Base-by-base conservation (phyloP, 805 yeast species). In the Candida qinlingensis region DNA sequence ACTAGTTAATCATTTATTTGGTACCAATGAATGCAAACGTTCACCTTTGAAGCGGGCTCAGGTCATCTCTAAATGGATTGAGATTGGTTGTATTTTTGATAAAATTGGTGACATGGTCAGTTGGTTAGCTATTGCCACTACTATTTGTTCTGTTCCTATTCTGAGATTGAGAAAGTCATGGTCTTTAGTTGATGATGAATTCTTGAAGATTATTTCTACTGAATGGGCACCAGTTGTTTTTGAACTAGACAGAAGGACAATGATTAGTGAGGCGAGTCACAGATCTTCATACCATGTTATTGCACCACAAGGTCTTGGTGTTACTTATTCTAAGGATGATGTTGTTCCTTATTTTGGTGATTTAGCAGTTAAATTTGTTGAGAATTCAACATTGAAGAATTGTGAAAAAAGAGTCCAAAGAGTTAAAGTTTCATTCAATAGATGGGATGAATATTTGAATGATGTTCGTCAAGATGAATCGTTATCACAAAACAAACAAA, bases 161-260 rank as follows among this genome's bases (percentile, higher is more conserved):
- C 69, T 92, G 49, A 76, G 98, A 54, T 70, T 92, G 41, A 69
- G 77, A 29, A 75, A 77, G 46, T 76, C 91, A 1, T 92, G 98
- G 98, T 70, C 82, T 7, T 70, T 72, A 42, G 87, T 90, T 4
- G 77, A 85, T 11, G 74, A 76, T 25, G 76, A 77, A 30, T 71
- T 77, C 41, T 65, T 87, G 45, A 81, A 78, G 47, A 69, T 79
- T 3, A 78, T 89, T 30, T 77, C 82, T 40, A 80, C 81, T 44
- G 95, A 87, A 57, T 92, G 97, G 97, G 87, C 94, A 0, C 96
- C 95, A 2, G 95, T 92, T 27, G 83, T 88, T 7, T 88, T 87
- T 67, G 97, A 91, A 61, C 72, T 92, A 35, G 95, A 89, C 53
- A 77, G 94, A 60, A 74, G 94, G 56, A 76, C 83, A 43, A 72